phyloP scores from a whole-genome alignment of 768 basidiomycete genomes.

The Bullera alba region DNA sequence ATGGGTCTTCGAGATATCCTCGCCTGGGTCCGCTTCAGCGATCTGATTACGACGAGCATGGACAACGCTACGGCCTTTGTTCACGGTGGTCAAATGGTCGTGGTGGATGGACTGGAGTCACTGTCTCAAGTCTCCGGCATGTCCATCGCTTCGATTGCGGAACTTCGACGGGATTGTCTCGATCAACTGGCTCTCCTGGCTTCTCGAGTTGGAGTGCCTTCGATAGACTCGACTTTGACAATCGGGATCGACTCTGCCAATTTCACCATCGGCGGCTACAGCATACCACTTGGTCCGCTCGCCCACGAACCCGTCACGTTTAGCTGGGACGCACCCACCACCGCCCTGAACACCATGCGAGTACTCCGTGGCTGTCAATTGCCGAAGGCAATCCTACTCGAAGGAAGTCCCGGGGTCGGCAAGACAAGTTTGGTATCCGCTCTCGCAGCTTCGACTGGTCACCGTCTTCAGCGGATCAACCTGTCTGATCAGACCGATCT shows the following conservation, averaged over 20 bases:
- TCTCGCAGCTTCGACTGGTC: slow-evolving; percentile 69
- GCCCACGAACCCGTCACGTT: slow-evolving; percentile 50
- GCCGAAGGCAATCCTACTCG: slow-evolving; percentile 81
- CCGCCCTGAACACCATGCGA: slow-evolving; percentile 76
- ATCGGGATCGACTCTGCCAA: slow-evolving; percentile 23
- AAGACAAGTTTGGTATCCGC: slow-evolving; percentile 91
- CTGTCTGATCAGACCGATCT: slow-evolving; percentile 97
- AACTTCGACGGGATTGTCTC: slow-evolving; percentile 59
- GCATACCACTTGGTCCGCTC: slow-evolving; percentile 57
- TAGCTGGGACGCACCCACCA: slow-evolving; percentile 82
- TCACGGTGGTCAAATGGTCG: slow-evolving; percentile 87
- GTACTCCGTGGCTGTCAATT: slow-evolving; percentile 85
- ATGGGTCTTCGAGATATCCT: slow-evolving; percentile 80
- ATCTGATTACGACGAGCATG: slow-evolving; percentile 48
- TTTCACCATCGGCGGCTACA: slow-evolving; percentile 67
- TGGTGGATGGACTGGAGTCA: slow-evolving; percentile 79
- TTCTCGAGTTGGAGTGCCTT: too few relatives aligned
- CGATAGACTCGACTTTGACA: slow-evolving; percentile 47
- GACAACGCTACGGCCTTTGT: slow-evolving; percentile 19
- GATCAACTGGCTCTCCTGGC: slow-evolving; percentile 48
- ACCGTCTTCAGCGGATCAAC: slow-evolving; percentile 84
- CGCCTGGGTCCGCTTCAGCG: slow-evolving; percentile 87
- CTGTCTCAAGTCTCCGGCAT: slow-evolving; percentile 65
- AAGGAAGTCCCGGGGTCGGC: slow-evolving; percentile 96
- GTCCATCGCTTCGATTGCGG: slow-evolving; percentile 55